phyloP scores from a whole-genome alignment of 805 yeast species.

The Candida awuae region DNA sequence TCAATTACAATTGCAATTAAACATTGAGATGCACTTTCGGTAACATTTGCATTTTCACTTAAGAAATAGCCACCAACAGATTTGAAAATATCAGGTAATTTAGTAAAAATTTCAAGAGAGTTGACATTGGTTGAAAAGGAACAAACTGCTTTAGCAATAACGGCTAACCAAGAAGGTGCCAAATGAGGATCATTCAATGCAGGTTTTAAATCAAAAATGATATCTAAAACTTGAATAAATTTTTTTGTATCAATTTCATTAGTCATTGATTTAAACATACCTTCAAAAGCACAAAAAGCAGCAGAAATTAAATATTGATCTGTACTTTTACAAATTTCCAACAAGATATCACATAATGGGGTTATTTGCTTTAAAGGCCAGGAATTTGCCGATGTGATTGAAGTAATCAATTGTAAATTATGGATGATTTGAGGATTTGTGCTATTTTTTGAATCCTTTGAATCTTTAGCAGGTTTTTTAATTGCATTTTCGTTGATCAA shows the following conservation, averaged over 20 bases:
- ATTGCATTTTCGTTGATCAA: slow-evolving; percentile 34
- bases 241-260: slow-evolving; percentile 47
- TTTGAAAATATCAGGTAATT: slow-evolving; percentile 49
- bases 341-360: slow-evolving; percentile 63
- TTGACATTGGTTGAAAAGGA: slow-evolving; percentile 43
- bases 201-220: slow-evolving; percentile 75
- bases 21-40: slow-evolving; percentile 78
- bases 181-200: slow-evolving; percentile 73
- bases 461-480: slow-evolving; percentile 19
- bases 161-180: slow-evolving; percentile 93
- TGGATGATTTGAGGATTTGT: slow-evolving; percentile 58
- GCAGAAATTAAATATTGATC: slow-evolving; percentile 81
- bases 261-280: slow-evolving; percentile 61
- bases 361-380: slow-evolving; percentile 75
- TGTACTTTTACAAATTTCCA: slow-evolving; percentile 69
- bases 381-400: slow-evolving; percentile 64
- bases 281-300: slow-evolving; percentile 78
- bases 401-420: slow-evolving; percentile 62
- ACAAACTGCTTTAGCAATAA: slow-evolving; percentile 71
- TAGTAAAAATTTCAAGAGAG: slow-evolving; percentile 43
- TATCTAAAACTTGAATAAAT: slow-evolving; percentile 54
- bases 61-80: slow-evolving; percentile 56
- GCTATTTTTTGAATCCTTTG: slow-evolving; percentile 34
- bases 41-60: slow-evolving; percentile 57
- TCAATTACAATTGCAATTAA: slow-evolving; percentile 69